Conservation (phyloP, 805 yeast genomes). For the Candida montana region DNA sequence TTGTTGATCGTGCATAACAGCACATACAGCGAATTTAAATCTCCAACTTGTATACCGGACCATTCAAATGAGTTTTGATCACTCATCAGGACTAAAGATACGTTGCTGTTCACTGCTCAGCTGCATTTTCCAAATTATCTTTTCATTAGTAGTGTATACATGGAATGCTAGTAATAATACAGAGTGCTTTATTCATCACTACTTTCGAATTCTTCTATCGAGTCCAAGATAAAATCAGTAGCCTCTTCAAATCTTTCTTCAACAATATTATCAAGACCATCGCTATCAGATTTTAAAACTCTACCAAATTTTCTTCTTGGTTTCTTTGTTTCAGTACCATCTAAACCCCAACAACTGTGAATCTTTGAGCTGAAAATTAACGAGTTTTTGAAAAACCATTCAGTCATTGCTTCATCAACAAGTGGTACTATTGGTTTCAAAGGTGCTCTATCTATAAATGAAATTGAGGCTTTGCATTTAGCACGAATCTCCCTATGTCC, state of each 20-base stretch:
- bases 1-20: no score
- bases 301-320: slow-evolving; percentile 92
- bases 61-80: no score
- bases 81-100: no score
- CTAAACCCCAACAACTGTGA: slow-evolving; percentile 77
- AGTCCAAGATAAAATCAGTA: slow-evolving; percentile 74
- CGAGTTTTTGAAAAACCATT: slow-evolving; percentile 88
- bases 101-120: no score
- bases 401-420: slow-evolving; percentile 83
- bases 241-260: slow-evolving; percentile 84
- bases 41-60: no score
- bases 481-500: slow-evolving; percentile 73
- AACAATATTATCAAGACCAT: slow-evolving; percentile 70
- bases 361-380: slow-evolving; percentile 69
- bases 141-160: no score
- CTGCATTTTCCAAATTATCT: no score
- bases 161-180: no score
- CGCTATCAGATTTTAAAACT: slow-evolving; percentile 66
- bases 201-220: slow-evolving; percentile 63
- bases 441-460: slow-evolving; percentile 62
- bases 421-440: slow-evolving; percentile 78
- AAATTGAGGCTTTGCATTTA: slow-evolving; percentile 65
- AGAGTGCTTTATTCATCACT: slow-evolving; percentile 13
- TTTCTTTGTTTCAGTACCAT: slow-evolving; percentile 46
- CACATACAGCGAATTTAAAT: no score